Conservation (phyloP, 768 basidiomycete genomes). For the Boletus pseudo-olivaceus region DNA sequence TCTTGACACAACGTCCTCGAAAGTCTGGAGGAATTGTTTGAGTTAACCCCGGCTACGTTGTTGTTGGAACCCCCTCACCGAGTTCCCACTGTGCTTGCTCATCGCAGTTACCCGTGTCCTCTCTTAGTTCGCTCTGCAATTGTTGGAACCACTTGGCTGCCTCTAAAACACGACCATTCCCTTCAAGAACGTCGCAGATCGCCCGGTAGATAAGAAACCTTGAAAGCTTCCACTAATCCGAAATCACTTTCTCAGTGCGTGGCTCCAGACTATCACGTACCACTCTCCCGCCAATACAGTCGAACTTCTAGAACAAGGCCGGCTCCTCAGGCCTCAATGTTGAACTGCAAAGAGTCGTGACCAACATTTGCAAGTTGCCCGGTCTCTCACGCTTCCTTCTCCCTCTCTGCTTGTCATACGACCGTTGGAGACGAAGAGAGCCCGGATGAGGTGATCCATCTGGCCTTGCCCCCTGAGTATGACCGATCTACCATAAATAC, state of each 20-base stretch:
- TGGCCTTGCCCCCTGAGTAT: too few relatives aligned
- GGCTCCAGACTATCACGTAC: not conserved
- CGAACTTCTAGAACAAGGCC: too few relatives aligned
- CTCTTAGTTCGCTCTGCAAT: not conserved
- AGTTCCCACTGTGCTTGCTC: not conserved
- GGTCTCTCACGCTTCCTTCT: too few relatives aligned
- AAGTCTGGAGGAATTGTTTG: not conserved
- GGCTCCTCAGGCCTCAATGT: too few relatives aligned
- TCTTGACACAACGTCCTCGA: not conserved
- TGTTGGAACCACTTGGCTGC: not conserved
- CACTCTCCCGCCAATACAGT: too few relatives aligned
- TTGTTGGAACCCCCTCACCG: not conserved
- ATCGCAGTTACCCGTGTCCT: not conserved
- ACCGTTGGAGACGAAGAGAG: too few relatives aligned
- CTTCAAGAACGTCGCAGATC: conserved; percentile 2
- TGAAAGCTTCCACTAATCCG: not conserved
- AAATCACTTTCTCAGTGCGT: not conserved
- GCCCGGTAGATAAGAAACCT: not conserved
- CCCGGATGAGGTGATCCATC: too few relatives aligned
- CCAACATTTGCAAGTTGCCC: too few relatives aligned
- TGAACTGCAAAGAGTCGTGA: too few relatives aligned
- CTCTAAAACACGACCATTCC: not conserved
- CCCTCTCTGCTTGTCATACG: too few relatives aligned
- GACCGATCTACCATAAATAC: not conserved
- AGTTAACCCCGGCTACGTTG: not conserved